A percentile compares a stretch with the other conserved stretches of the same genome.
phyloP scores from a whole-genome alignment of 345 rosid species.

The Eucalyptus pauciflora region DNA sequence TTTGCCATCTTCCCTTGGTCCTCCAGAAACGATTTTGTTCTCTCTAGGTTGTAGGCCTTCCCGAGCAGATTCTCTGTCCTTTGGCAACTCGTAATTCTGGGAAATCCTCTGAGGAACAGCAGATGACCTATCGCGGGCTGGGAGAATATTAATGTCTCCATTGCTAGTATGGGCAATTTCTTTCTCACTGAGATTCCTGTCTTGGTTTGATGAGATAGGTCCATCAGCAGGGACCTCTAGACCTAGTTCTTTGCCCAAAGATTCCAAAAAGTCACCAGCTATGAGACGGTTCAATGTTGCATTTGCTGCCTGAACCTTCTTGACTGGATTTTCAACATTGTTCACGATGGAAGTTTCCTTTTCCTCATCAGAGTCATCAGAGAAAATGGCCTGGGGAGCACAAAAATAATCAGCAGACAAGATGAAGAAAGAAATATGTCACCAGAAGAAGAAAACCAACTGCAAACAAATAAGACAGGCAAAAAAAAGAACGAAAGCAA shows the following conservation, averaged over 20 bases:
- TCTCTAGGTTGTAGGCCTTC: background rate
- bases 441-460: background rate
- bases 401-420: background rate
- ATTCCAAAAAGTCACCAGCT: slow-evolving; percentile 90
- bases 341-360: slow-evolving; percentile 19
- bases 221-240: slow-evolving; percentile 80
- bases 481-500: background rate
- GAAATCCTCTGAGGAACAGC: background rate
- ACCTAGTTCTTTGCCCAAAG: slow-evolving; percentile 93
- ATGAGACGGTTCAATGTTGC: slow-evolving; percentile 75
- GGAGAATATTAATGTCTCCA: slow-evolving; percentile 1
- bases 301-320: slow-evolving; percentile 67
- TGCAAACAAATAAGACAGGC: background rate
- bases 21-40: background rate
- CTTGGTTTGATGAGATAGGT: slow-evolving; percentile 16
- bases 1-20: slow-evolving; percentile 3
- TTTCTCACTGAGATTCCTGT: slow-evolving; percentile 2
- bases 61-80: background rate
- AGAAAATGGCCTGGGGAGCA: slow-evolving; percentile 69
- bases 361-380: slow-evolving; percentile 88
- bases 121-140: slow-evolving; percentile 1
- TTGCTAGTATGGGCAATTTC: slow-evolving; percentile 7
- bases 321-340: slow-evolving; percentile 37
- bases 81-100: background rate
- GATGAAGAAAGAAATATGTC: background rate